Evolutionary conservation across 257 asterid species (phyloP).

Genomic region (Solanum pennellii): DNA sequence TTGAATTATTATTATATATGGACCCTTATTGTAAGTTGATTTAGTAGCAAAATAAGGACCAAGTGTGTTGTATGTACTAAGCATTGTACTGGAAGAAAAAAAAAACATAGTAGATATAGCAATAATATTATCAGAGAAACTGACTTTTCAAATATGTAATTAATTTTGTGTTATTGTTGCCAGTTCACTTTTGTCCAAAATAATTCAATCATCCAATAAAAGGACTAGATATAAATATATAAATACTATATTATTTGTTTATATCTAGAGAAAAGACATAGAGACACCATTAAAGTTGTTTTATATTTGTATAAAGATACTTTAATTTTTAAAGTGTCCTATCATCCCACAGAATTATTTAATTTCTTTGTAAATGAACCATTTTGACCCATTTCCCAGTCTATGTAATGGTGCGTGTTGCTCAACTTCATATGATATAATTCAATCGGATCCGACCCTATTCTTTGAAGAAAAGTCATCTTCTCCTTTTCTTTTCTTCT

Average conservation of each 20-base stretch:
- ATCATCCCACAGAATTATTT: too few relatives aligned
- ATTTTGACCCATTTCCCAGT: too few relatives aligned
- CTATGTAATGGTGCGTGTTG: too few relatives aligned
- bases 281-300: accelerated
- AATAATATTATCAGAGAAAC: background rate
- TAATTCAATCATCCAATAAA: background rate
- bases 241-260: background rate
- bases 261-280: too few relatives aligned
- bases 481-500: too few relatives aligned
- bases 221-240: too few relatives aligned
- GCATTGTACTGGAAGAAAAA: background rate
- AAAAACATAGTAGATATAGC: background rate
- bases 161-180: background rate
- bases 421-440: too few relatives aligned
- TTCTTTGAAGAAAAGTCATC: too few relatives aligned
- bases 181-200: background rate
- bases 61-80: background rate
- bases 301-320: too few relatives aligned
- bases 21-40: background rate
- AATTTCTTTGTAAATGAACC: too few relatives aligned
- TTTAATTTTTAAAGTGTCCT: too few relatives aligned
- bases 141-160: background rate
- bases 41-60: background rate
- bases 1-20: background rate
- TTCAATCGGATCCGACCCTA: too few relatives aligned